Base-by-base conservation (phyloP, 2,329 filamentous ascomycete genomes). In the Capronia americana region DNA sequence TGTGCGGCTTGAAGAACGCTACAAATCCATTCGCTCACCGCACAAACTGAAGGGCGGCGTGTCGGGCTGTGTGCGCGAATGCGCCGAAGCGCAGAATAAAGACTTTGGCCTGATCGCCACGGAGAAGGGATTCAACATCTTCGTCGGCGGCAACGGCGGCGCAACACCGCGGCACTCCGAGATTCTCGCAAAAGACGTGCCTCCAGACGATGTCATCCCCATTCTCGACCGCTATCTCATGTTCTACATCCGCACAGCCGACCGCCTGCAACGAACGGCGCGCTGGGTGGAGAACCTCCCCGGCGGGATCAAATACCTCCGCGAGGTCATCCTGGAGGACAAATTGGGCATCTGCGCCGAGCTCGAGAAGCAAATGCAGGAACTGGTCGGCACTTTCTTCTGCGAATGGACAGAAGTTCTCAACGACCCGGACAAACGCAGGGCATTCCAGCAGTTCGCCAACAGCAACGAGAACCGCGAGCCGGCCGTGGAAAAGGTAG, bases 11-110 rank as follows among this genome's bases (percentile, higher is more conserved):
- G 93, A 97, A 78, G 91, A 96, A 80, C 87, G 93, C 54, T 97
- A 97, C 79, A 97, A 97, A 84, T 92, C 91, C 74, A 90, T 97
- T 65, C 87, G 93, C n/a, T 85, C 86, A 17, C 93, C 93, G 8
- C 93, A 97, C 77, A 97, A 97, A 82, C 86, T 96, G 77, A 97
- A 97, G 78, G 92, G 91, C 1, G 93, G 92, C 63, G 92, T 97
- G 0, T 93, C 90, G 62, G 93, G 93, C 12, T 97, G 93, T 70
- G 92, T 97, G n/a, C 85, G 93, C 62, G 93, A 97, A 79, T 97
- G 93, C 72, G 93, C 93, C 0, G 93, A 97, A 78, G 93, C 93
- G 1, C 93, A 96, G 75, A 94, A 90, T 78, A 97, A 97, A 79
- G 93, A 97, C 75, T 97, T 97, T 72, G 93, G 93, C 24, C 87